Conservation (phyloP, 306 rosid genomes). For the Medicago ruthenica region DNA sequence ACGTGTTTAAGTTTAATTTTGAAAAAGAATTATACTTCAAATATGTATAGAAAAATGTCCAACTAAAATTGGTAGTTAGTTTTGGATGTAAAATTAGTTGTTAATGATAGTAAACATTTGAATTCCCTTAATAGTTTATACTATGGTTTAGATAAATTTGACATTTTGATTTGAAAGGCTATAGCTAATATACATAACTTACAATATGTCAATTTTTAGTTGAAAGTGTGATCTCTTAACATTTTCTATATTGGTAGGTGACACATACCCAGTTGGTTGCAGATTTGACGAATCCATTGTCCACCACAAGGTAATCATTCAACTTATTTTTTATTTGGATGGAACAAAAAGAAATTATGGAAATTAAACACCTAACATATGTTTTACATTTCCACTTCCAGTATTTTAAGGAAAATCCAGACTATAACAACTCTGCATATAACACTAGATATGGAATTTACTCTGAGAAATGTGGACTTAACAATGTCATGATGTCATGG, state of each 20-base stretch:
- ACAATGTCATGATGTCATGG: slow-evolving; percentile 88
- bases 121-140: no score
- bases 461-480: slow-evolving; percentile 72
- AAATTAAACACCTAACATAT: slow-evolving; percentile 17
- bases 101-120: no score
- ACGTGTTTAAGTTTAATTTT: no score
- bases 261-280: slow-evolving; percentile 86
- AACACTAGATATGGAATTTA: slow-evolving; percentile 74
- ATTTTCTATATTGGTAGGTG: slow-evolving; percentile 52
- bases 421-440: slow-evolving; percentile 56
- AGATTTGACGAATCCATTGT: slow-evolving; percentile 74
- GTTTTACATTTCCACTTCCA: slow-evolving; percentile 29
- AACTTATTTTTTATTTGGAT: not conserved
- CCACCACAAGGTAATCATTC: slow-evolving; percentile 67
- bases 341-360: not conserved
- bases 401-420: slow-evolving; percentile 74
- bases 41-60: no score
- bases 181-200: no score
- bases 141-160: no score
- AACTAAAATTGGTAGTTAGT: no score
- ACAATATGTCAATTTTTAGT: not conserved
- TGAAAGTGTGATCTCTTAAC: slow-evolving; percentile 16
- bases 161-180: no score
- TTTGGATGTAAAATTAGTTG: no score
- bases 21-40: no score